Conservation (phyloP, 805 yeast genomes). For the Cephaloascus fragrans region DNA sequence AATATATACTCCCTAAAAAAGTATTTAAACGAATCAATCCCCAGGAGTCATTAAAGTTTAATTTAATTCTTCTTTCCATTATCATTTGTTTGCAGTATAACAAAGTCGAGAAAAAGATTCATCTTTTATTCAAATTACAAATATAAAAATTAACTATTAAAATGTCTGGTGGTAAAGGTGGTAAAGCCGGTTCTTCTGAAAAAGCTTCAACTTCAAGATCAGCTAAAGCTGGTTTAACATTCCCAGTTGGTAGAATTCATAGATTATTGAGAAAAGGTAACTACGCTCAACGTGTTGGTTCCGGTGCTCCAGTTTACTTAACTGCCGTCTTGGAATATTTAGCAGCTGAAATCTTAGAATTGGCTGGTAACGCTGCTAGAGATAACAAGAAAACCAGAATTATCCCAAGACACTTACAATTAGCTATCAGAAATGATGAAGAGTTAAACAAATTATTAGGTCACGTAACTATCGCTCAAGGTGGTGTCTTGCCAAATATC, state of each 20-base stretch:
- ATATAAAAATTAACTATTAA: too few relatives aligned
- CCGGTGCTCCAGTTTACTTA: slow-evolving; percentile 43
- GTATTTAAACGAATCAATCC: not conserved
- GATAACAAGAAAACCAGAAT: slow-evolving; percentile 43
- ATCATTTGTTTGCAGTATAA: not conserved
- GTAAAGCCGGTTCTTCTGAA: slow-evolving; percentile 29
- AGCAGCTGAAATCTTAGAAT: slow-evolving; percentile 41
- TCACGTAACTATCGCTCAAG: slow-evolving; percentile 40
- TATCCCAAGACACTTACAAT: slow-evolving; percentile 42
- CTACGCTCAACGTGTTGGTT: slow-evolving; percentile 43
- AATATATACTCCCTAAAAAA: too few relatives aligned
- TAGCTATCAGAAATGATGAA: slow-evolving; percentile 44
- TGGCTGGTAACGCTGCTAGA: slow-evolving; percentile 44
- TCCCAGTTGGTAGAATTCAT: slow-evolving; percentile 37
- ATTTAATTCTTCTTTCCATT: not conserved
- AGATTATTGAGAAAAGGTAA: slow-evolving; percentile 39
- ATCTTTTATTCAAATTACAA: too few relatives aligned
- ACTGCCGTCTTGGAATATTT: slow-evolving; percentile 40
- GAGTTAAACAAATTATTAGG: slow-evolving; percentile 41
- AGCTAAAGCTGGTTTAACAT: slow-evolving; percentile 32
- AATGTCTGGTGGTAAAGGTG: slow-evolving; percentile 18
- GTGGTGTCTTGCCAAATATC: slow-evolving; percentile 44
- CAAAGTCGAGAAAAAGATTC: not conserved
- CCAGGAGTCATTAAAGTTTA: not conserved
- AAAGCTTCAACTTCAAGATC: slow-evolving; percentile 34